Conservation (phyloP, 345 rosid genomes). For the Erodium maritimum region DNA sequence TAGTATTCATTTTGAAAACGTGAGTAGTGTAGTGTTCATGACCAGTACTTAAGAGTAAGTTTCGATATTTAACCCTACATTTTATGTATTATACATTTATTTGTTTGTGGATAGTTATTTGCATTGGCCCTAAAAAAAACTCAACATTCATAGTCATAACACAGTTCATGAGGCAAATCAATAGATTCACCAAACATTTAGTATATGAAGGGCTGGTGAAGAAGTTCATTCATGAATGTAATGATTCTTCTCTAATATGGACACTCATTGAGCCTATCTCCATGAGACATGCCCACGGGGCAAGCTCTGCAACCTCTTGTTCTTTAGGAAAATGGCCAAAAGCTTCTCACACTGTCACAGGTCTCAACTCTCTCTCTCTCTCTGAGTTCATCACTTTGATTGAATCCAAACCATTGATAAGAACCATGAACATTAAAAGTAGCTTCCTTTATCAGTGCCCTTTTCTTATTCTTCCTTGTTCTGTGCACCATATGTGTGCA, state of each 20-base stretch:
- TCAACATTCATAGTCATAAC: no score
- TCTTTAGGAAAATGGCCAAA: conserved; percentile 22
- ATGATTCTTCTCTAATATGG: conserved; percentile 17
- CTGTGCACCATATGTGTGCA: conserved; percentile 5
- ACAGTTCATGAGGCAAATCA: no score
- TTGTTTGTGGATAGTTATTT: no score
- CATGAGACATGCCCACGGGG: conserved; percentile 35
- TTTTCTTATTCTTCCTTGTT: conserved; percentile 11
- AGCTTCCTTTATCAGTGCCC: not conserved
- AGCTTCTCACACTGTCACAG: conserved; percentile 9
- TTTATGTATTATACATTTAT: no score
- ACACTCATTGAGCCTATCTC: conserved; percentile 6
- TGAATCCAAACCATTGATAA: not conserved
- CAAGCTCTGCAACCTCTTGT: conserved; percentile 20
- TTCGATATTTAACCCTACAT: no score
- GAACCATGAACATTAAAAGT: not conserved
- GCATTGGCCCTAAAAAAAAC: no score
- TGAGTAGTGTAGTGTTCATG: no score
- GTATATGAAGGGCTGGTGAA: no score
- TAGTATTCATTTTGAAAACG: no score
- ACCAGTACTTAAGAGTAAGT: no score
- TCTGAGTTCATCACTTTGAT: conserved; percentile 22
- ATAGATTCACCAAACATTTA: no score
- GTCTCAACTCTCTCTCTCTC: conserved; percentile 1
- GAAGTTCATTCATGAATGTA: conserved; percentile 4